A percentile compares a stretch with the other conserved stretches of the same genome.
These are phyloP conservation scores for Lachnellula arida DNA, from an alignment of 2,329 filamentous ascomycete genomes.

Conservation along the genomic window DNA sequence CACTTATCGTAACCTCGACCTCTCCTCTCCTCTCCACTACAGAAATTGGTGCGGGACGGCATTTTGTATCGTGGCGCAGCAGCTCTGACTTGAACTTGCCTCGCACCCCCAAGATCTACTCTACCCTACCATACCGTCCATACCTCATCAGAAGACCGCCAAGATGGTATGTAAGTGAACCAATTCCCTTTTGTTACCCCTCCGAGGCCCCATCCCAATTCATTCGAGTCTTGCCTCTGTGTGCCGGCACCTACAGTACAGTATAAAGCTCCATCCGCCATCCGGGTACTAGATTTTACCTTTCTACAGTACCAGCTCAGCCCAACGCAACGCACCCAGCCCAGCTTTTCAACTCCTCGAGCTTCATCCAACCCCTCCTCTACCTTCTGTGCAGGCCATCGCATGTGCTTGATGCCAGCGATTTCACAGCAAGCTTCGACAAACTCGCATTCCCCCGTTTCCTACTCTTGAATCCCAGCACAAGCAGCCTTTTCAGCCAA, in stretches of 20 bases:
- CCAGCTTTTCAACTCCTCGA: neutral
- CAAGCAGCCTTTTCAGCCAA: conserved; percentile 2
- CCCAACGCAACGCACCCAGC: neutral
- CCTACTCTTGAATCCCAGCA: conserved; percentile 7
- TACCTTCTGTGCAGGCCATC: conserved; percentile 3
- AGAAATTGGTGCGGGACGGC: neutral
- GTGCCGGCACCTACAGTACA: too few relatives aligned
- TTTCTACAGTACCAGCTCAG: neutral
- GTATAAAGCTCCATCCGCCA: too few relatives aligned
- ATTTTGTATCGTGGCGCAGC: conserved; percentile 6
- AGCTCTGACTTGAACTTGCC: neutral
- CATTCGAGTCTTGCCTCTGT: too few relatives aligned
- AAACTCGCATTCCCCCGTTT: neutral
- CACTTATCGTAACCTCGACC: conserved; percentile 2
- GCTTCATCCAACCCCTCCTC: neutral
- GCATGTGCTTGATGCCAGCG: conserved; percentile 11
- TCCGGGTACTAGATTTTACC: neutral
- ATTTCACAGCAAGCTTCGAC: conserved; percentile 4
- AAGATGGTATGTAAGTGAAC: conserved; percentile 26
- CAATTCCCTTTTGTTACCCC: conserved; percentile 5
- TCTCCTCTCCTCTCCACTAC: neutral
- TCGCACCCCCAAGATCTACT: neutral
- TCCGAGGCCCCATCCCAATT: neutral
- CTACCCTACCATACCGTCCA: neutral
- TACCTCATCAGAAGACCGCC: conserved; percentile 9